Base-by-base conservation (phyloP, 805 yeast genomes). In the Teunomyces aglyptinius region DNA sequence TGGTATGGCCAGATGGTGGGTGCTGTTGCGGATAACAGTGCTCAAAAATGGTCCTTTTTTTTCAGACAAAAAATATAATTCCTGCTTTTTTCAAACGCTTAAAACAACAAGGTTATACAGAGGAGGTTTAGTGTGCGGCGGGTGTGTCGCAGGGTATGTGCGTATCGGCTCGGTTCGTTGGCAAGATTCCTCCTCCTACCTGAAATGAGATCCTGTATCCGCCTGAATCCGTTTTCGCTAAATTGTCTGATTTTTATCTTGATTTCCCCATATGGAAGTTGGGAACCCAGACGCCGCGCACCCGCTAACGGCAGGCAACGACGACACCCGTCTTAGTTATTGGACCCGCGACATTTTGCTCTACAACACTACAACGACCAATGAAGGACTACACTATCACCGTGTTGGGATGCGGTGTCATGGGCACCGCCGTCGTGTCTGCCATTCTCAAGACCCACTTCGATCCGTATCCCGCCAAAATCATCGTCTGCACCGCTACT, bases 381-480 rank as follows among this genome's bases (percentile, higher is more conserved):
- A 59, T 63, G 65, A 49, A 61, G 41, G 55, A 63, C 49, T 80
- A 79, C 70, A 85, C 89, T 3, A 69, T 92, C 44, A 78, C 91
- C 13, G 82, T 94, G 26, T 75, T 94, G 45, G 99, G 97, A 29
- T 82, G 96, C 58, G 99, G 99, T 50, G 90, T 87, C 46, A 88
- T 94, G 89, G 98, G 98, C 49, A 85, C 92, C 13, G 97, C 98
- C 8, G 88, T 94, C 40, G 77, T 89, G 27, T 76, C 88, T 10
- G 96, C 98, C 8, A 81, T 87, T 39, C 70, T 88, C 45, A 77
- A 78, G 31, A 48, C 69, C 8, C 50, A 67, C 20, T 74, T 77
- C 51, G 63, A 63, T 15, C 79, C 84, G 4, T 78, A 77, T 48
- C 97, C 98, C 24, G 61, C 76, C 22, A 80, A 75, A 59, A 85